A percentile compares a stretch with the other conserved stretches of the same genome.
Evolutionary conservation across 2,329 filamentous ascomycete genomes (phyloP).

Genomic region (Aspergillus arachidicola): DNA sequence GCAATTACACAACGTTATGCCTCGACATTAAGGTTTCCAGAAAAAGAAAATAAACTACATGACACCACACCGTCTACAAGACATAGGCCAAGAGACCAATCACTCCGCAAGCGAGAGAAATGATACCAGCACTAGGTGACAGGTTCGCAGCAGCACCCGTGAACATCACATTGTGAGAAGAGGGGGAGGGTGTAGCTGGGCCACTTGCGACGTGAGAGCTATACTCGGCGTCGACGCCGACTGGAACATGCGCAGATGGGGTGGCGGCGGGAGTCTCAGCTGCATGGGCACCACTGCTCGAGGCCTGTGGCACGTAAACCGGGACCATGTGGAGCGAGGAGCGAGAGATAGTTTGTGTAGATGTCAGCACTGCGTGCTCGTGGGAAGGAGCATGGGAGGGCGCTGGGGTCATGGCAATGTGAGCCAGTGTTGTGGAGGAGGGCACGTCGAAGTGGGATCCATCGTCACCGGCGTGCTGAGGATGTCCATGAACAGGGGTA

Average conservation of each 20-base stretch:
- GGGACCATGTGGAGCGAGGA: slow-evolving; percentile 30
- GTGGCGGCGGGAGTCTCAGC: neutral
- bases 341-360: slow-evolving; percentile 16
- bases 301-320: slow-evolving; percentile 27
- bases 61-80: slow-evolving; percentile 21
- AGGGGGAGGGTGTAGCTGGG: slow-evolving; percentile 41
- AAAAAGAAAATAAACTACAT: neutral
- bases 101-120: slow-evolving; percentile 27
- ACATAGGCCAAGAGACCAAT: slow-evolving; percentile 32
- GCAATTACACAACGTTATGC: neutral
- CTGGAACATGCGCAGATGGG: slow-evolving; percentile 9
- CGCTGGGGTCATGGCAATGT: neutral
- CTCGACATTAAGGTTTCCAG: neutral
- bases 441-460: neutral
- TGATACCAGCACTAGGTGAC: slow-evolving; percentile 22
- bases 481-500: neutral
- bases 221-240: neutral
- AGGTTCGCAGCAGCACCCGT: slow-evolving; percentile 26
- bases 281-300: neutral
- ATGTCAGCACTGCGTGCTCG: slow-evolving; percentile 1
- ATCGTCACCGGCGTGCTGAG: neutral
- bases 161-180: slow-evolving; percentile 36
- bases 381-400: neutral
- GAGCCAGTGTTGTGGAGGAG: neutral
- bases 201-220: slow-evolving; percentile 33